These are phyloP conservation scores for Clarkia xantiana DNA, from an alignment of 345 rosid species.

Conservation along the genomic window DNA sequence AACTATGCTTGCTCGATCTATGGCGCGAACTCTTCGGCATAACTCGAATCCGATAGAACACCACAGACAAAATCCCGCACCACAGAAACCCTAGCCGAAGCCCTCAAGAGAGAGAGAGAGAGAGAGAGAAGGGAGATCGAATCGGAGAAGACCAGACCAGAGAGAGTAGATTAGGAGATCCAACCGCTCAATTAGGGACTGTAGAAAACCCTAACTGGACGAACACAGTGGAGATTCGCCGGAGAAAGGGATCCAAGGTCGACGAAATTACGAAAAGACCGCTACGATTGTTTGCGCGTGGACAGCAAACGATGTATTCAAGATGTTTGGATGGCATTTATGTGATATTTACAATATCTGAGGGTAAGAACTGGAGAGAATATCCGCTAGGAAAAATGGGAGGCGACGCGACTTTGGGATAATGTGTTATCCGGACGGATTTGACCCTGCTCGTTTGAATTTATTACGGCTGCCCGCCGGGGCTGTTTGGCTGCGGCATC, in stretches of 20 bases:
- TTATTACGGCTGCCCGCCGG: conserved; percentile 4
- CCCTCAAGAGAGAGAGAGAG: not conserved
- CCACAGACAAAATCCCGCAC: not conserved
- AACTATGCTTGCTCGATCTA: conserved; percentile 81
- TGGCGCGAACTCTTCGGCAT: conserved; percentile 93
- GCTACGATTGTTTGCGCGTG: not conserved
- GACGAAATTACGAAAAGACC: conserved; percentile 13
- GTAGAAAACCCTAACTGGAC: conserved; percentile 8
- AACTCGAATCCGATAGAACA: conserved; percentile 3
- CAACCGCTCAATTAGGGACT: not conserved
- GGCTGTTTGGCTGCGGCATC: not conserved
- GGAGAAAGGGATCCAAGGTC: conserved; percentile 12
- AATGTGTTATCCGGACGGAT: not conserved
- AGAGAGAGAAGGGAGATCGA: no score
- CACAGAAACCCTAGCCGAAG: conserved; percentile 4
- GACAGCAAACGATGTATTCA: no score
- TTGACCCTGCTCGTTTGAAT: not conserved
- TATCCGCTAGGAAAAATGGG: conserved; percentile 4
- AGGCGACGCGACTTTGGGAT: conserved; percentile 10
- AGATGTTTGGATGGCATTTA: not conserved
- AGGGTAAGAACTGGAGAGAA: not conserved
- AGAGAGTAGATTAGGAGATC: conserved; percentile 1
- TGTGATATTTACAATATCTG: not conserved
- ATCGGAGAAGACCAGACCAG: not conserved
- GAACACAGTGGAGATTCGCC: conserved; percentile 10